Percentiles rank a stretch among this genome's conserved stretches.
Conservation (phyloP, 2,329 filamentous ascomycete genomes). For the Colletotrichum neosansevieriae region DNA sequence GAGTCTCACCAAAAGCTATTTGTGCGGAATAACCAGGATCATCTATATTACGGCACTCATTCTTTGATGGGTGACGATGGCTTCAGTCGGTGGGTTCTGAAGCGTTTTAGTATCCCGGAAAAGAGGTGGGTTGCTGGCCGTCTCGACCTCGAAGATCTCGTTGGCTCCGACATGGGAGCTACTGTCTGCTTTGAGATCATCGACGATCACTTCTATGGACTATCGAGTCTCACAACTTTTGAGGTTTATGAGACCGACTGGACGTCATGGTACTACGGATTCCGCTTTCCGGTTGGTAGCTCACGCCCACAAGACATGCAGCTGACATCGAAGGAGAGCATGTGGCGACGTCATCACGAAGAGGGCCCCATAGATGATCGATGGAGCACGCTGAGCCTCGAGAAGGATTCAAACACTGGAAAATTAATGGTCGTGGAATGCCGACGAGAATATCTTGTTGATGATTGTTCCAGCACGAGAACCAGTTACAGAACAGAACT, state of each 20-base stretch:
- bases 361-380: constrained; percentile 81
- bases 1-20: constrained; percentile 69
- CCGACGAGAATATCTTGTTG: constrained; percentile 73
- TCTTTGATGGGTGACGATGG: constrained; percentile 65
- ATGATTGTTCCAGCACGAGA: constrained; percentile 68
- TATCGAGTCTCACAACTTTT: constrained; percentile 74
- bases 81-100: constrained; percentile 72
- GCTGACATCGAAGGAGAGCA: constrained; percentile 56
- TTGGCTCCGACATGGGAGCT: constrained; percentile 73
- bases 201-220: constrained; percentile 73
- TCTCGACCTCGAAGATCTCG: constrained; percentile 68
- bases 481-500: constrained; percentile 74
- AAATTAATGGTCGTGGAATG: constrained; percentile 73
- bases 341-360: constrained; percentile 75
- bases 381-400: constrained; percentile 76
- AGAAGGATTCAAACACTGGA: constrained; percentile 69
- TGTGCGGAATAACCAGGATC: constrained; percentile 71
- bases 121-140: constrained; percentile 55
- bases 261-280: constrained; percentile 77
- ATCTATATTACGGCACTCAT: constrained; percentile 76
- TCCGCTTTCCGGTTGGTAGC: constrained; percentile 69
- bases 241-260: constrained; percentile 74
- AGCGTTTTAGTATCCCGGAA: constrained; percentile 61
- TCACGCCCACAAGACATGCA: constrained; percentile 54
- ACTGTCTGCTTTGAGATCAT: constrained; percentile 80